Evolutionary conservation across 176 grass and related monocot species (phyloP).

Genomic region (Triticum aestivum): IWGSC_CS_RefSeq_v2.1 NC_057797.1:544306238-544306737

Average conservation of each 20-base stretch:
- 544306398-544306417: constrained; percentile 76
- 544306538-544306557: constrained; percentile 65
- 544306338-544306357: constrained; percentile 70
- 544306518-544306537: constrained; percentile 72
- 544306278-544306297: not conserved
- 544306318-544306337: constrained; percentile 71
- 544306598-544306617: constrained; percentile 86
- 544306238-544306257: constrained; percentile 38
- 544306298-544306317: not conserved
- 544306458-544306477: constrained; percentile 59
- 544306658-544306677: constrained; percentile 90
- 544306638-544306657: constrained; percentile 97
- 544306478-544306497: constrained; percentile 63
- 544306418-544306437: constrained; percentile 72
- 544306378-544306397: constrained; percentile 98
- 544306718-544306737: constrained; percentile 80
- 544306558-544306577: constrained; percentile 83
- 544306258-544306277: not conserved
- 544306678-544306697: constrained; percentile 92
- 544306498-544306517: constrained; percentile 87
- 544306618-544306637: constrained; percentile 93
- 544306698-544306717: constrained; percentile 77
- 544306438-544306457: constrained; percentile 54
- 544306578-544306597: constrained; percentile 51
- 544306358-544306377: constrained; percentile 68